Base-by-base conservation (phyloP, 129 eudicot genomes). In the Mikania micrantha region DNA sequence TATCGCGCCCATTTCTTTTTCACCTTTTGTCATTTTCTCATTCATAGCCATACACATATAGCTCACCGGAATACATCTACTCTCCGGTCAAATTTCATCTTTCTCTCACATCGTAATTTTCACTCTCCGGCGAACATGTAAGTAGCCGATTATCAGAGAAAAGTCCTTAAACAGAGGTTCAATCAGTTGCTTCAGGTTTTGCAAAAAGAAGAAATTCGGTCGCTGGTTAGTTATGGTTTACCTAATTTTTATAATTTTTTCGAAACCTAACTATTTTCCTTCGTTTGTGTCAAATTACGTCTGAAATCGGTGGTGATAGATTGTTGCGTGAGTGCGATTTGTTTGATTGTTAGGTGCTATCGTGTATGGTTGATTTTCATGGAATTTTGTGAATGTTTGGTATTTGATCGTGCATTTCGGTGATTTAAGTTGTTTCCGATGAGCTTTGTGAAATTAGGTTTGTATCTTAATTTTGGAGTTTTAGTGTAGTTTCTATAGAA, bases 1-100 rank as follows among this genome's bases (percentile, higher is more conserved):
- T 35, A 57, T 31, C 79, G 79, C 79, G 79, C 79, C 74, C 79
- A 74, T 74, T 73, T 73, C 71, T 57, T 67, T 74, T 44, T 74
- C 67, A 74, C 73, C 28, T 66, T 73, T 63, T 74, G 73, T 74
- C 78, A 32, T 57, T 74, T 66, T 65, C 72, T 41, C 78, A 36
- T 54, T 74, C 58, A 74, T 52, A 72, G 69, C 66, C 25, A 57
- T n/a, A 72, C 75, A 70, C 11, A 57, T 28, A 59, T 16, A 48
- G 56, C 64, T 50, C 78, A 73, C 78, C 64, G 78, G 64, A 65
- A n/a, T 20, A 9, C 58, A 28, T 53, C 66, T 39, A 65, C 72
- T 54, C 13, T 65, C 73, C 78, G 78, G 78, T 60, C 72, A 54
- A 27, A 9, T 66, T 65, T 56, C 56, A 25, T 70, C 56, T 25